Base-by-base conservation (phyloP, 352 stramenopile genomes). In the Blastocystis sp. region DNA sequence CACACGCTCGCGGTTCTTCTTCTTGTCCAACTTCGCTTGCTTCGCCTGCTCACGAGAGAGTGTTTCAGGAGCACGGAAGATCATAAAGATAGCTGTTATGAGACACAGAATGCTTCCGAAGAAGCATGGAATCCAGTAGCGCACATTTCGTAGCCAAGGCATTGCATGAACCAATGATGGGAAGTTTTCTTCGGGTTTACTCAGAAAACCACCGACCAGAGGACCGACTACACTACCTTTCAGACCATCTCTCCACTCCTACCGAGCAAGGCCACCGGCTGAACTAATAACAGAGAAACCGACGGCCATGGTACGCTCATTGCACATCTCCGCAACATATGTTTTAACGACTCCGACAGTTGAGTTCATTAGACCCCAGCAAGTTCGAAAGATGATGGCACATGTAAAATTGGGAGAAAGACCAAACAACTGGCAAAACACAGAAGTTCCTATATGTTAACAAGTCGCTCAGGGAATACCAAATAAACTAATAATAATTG, bases 311-410 rank as follows among this genome's bases (percentile, higher is more conserved):
- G 53, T 76, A 30, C n/a, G 56, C 3, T 55, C 66, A 59, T 62
- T 66, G 30, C 78, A 89, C 11, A 89, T 78, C 47, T 89, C 78
- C 11, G 53, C 20, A 24, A 89, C 43, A 65, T 89, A 89, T 6
- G 78, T 89, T 54, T 89, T 89, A n/a, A 89, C 56, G 20, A 89
- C 66, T 26, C 78, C 78, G 20, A 89, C 43, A 18, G 55, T 89
- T 7, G 56, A 79, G 45, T 89, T 89, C 56, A 76, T 79, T 6
- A 89, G 26, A 47, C 78, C 78, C 78, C 78, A 89, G 3, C 11
- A 65, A 16, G 66, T 79, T 37, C 78, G 78, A 34, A 79, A 64
- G 20, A 79, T 24, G 26, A 89, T 54, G 34, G 78, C 78, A 11
- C 26, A 50, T 2, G 55, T 24, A 53, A 54, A 89, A 47, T 59